Evolutionary conservation across 306 rosid species (phyloP).

Genomic region (Cucumis hystrix): DNA sequence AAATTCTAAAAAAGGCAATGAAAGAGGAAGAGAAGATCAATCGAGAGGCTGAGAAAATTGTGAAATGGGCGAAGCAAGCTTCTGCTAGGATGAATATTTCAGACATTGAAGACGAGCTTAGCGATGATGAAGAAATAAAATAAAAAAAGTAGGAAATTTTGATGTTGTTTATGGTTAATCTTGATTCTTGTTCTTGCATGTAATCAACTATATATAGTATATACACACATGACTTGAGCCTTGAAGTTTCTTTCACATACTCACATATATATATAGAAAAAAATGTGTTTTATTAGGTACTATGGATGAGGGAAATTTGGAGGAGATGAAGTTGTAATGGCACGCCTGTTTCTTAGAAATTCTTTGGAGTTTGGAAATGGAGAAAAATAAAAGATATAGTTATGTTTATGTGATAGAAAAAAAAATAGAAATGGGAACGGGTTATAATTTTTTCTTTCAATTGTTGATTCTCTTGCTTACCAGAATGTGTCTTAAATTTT

Average conservation of each 20-base stretch:
- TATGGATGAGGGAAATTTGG: neutral
- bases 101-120: slow-evolving; percentile 48
- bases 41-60: slow-evolving; percentile 67
- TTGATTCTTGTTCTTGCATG: neutral
- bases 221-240: neutral
- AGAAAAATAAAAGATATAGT: neutral
- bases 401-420: neutral
- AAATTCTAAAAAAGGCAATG: slow-evolving; percentile 53
- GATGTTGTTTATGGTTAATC: neutral
- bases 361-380: neutral
- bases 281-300: neutral
- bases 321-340: neutral
- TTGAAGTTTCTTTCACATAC: neutral
- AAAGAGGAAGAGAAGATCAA: slow-evolving; percentile 57
- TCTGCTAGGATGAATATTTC: slow-evolving; percentile 37
- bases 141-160: neutral
- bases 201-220: neutral
- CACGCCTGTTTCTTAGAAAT: neutral
- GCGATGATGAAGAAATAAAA: slow-evolving; percentile 27
- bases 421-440: too few species aligned
- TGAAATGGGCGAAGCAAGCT: too few species aligned
- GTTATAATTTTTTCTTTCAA: too few species aligned
- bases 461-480: too few species aligned
- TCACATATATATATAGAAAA: neutral
- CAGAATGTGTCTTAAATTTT: too few species aligned